Conservation (phyloP, 208 protist genomes). For the Leishmania major region DNA sequence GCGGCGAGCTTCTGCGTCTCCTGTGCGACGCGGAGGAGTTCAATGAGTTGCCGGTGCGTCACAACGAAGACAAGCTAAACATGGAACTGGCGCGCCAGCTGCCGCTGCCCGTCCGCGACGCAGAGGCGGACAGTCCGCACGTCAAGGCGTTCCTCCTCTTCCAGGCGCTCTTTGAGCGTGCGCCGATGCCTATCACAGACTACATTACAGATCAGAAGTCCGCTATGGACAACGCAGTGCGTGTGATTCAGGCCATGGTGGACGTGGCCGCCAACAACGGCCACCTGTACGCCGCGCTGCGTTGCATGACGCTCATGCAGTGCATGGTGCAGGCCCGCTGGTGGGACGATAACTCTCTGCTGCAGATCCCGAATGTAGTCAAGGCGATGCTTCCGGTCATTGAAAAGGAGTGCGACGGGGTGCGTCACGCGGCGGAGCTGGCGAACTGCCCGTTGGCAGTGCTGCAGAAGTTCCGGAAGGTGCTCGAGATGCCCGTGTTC, state of each 20-base stretch:
- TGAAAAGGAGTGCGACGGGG: conserved; percentile 46
- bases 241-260: conserved; percentile 96
- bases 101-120: conserved; percentile 69
- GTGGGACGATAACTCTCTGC: conserved; percentile 80
- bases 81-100: conserved; percentile 71
- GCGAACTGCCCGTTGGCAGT: conserved; percentile 60
- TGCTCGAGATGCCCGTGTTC: conserved; percentile 54
- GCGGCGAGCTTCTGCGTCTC: conserved; percentile 80
- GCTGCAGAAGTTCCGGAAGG: conserved; percentile 47
- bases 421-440: conserved; percentile 74
- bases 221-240: conserved; percentile 97
- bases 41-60: conserved; percentile 95
- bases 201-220: conserved; percentile 98
- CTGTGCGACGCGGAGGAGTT: conserved; percentile 97
- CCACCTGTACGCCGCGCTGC: conserved; percentile 85
- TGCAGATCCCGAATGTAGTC: conserved; percentile 89
- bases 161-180: conserved; percentile 96
- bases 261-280: conserved; percentile 96
- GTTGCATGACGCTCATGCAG: conserved; percentile 94
- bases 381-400: conserved; percentile 72
- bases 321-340: conserved; percentile 95
- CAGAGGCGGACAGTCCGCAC: conserved; percentile 91
- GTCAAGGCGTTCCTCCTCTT: conserved; percentile 98
- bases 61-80: conserved; percentile 99
- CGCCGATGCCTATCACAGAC: conserved; percentile 96